Percentiles rank a stretch among this genome's conserved stretches.
Conservation (phyloP, 164 flowering plant genomes). For the Chimonanthus praecox region DNA sequence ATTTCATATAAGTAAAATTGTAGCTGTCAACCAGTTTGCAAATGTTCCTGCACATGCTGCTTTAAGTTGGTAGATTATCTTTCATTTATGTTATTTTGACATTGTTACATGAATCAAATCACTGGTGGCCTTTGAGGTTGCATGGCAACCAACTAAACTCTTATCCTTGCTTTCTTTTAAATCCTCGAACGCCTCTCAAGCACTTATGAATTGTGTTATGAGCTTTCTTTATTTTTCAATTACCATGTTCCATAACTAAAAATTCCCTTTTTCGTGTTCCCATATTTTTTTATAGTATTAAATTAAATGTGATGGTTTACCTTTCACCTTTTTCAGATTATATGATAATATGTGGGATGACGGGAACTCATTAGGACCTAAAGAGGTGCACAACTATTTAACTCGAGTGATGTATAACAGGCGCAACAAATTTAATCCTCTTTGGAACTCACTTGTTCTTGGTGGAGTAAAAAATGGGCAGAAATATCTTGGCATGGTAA, state of each 20-base stretch:
- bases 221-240: not conserved
- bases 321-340: slow-evolving; percentile 42
- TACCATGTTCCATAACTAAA: not conserved
- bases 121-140: too few relatives aligned
- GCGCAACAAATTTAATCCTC: slow-evolving; percentile 47
- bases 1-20: too few relatives aligned
- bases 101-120: too few relatives aligned
- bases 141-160: too few relatives aligned
- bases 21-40: too few relatives aligned
- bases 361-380: slow-evolving; percentile 91
- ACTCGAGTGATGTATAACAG: slow-evolving; percentile 38
- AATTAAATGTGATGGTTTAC: not conserved
- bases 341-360: slow-evolving; percentile 99
- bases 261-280: not conserved
- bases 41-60: too few relatives aligned
- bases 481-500: slow-evolving; percentile 91
- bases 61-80: too few relatives aligned
- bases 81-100: too few relatives aligned
- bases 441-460: slow-evolving; percentile 93
- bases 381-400: slow-evolving; percentile 83
- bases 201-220: too few relatives aligned
- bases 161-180: too few relatives aligned
- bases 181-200: too few relatives aligned
- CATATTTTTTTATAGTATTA: too few relatives aligned
- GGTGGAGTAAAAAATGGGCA: slow-evolving; percentile 93